Conservation (phyloP, 257 asterid genomes). For the Solanum rostratum region DNA sequence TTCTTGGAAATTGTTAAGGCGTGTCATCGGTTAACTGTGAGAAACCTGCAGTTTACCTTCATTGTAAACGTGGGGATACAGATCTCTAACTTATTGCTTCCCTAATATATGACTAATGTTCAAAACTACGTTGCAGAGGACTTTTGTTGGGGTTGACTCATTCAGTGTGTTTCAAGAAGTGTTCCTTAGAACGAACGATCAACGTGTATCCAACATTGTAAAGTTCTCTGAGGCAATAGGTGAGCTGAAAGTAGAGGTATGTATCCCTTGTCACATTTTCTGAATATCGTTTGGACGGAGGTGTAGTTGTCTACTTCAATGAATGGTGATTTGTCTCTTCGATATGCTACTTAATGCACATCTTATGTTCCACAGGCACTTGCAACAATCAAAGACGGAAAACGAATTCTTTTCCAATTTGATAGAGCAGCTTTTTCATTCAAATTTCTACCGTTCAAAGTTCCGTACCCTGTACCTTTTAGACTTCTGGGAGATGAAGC, state of each 20-base stretch:
- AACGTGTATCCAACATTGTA: constrained; percentile 82
- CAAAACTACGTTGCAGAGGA: constrained; percentile 41
- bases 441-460: constrained; percentile 78
- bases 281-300: not conserved
- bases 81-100: not conserved
- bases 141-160: constrained; percentile 85
- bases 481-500: constrained; percentile 93
- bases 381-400: constrained; percentile 58
- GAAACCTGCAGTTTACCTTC: not conserved
- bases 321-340: not conserved
- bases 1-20: not conserved
- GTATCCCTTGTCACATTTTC: not conserved
- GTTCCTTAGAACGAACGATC: constrained; percentile 58
- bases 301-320: not conserved
- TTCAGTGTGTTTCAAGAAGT: constrained; percentile 88
- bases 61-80: not conserved
- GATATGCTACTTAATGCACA: not conserved
- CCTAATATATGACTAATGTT: not conserved
- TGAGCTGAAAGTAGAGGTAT: constrained; percentile 92
- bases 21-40: not conserved
- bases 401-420: constrained; percentile 66
- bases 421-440: constrained; percentile 87
- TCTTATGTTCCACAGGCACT: constrained; percentile 37
- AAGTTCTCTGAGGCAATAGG: constrained; percentile 67
- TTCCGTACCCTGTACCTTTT: constrained; percentile 93